Percentiles rank a stretch among this genome's conserved stretches.
Evolutionary conservation across 1,284 basidiomycete species (phyloP).

Genomic region (Flammula alnicola): DNA sequence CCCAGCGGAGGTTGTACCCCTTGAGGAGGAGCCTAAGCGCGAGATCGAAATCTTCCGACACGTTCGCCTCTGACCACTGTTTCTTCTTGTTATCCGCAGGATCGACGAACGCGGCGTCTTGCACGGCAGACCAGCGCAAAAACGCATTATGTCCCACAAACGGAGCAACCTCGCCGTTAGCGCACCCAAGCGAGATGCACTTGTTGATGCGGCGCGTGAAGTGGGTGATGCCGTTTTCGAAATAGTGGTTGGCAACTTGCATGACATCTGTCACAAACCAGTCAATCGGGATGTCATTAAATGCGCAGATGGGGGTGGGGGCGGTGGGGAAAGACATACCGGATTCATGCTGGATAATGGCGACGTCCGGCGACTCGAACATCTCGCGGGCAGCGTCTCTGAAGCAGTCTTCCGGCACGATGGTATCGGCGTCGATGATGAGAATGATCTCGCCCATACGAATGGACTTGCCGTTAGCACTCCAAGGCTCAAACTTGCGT

Average conservation of each 20-base stretch:
- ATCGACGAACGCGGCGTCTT: slow-evolving; percentile 80
- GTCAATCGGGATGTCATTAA: not conserved
- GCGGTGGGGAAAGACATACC: slow-evolving; percentile 39
- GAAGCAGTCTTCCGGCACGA: slow-evolving; percentile 83
- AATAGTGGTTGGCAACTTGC: slow-evolving; percentile 86
- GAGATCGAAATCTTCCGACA: slow-evolving; percentile 84
- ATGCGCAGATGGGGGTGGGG: too few relatives aligned
- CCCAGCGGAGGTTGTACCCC: slow-evolving; percentile 83
- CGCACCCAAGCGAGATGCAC: slow-evolving; percentile 76
- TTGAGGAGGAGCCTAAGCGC: slow-evolving; percentile 66
- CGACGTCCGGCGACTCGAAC: slow-evolving; percentile 75
- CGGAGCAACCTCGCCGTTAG: slow-evolving; percentile 83
- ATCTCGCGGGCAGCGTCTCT: slow-evolving; percentile 86
- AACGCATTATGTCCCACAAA: slow-evolving; percentile 92
- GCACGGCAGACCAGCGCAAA: slow-evolving; percentile 84
- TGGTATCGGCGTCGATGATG: slow-evolving; percentile 83
- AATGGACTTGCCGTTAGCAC: slow-evolving; percentile 62
- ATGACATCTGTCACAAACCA: slow-evolving; percentile 65
- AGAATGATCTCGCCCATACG: slow-evolving; percentile 73
- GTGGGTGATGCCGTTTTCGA: slow-evolving; percentile 84
- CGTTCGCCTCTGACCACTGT: slow-evolving; percentile 86
- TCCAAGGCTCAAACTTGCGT: slow-evolving; percentile 62
- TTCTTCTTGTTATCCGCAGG: slow-evolving; percentile 64
- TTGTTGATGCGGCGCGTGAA: slow-evolving; percentile 83
- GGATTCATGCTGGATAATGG: slow-evolving; percentile 85